Base-by-base conservation (phyloP, 305 asterid genomes). In the Caryopteris hybrid region DNA sequence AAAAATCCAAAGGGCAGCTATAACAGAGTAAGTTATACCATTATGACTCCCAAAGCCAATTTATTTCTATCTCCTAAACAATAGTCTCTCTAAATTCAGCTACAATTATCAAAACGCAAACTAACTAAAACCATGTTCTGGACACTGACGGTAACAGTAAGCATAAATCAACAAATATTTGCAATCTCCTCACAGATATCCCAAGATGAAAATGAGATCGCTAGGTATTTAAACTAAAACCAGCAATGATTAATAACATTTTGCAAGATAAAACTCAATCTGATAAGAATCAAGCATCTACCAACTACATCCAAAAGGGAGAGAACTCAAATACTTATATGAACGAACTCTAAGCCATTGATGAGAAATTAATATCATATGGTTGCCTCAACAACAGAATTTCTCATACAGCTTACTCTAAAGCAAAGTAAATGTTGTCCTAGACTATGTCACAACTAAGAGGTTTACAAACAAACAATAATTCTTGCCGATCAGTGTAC, bases 401-500 rank as follows among this genome's bases (percentile, higher is more conserved):
- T 47, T 61, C 61, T 47, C 59, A 61, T 42, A 50, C 54, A 61
- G 47, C 54, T 65, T 39, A 56, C 70, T 50, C 68, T 69, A 73
- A 66, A 67, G 66, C 59, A 71, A 68, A 68, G 72, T 34, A 72
- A 50, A 73, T 47, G 25, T 51, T 52, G 60, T 73, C 76, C 61
- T 51, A 71, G 71, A 55, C 79, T 69, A 68, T 63, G 68, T 71
- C 74, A 78, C 74, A 74, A 76, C 78, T 73, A 56, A 58, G 74
- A 57, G 56, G 79, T 76, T 71, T 76, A 55, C 70, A 79, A 75
- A 63, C 63, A 67, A 74, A 64, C 67, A 64, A 81, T 41, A 22
- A 21, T 69, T 74, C 70, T 68, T 69, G 71, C 77, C 64, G 36
- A 78, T 78, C 68, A 74, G 74, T 75, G 72, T 73, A 85, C 78